Base-by-base conservation (phyloP, 2,329 filamentous ascomycete species). In the Claviceps humidiphila region DNA sequence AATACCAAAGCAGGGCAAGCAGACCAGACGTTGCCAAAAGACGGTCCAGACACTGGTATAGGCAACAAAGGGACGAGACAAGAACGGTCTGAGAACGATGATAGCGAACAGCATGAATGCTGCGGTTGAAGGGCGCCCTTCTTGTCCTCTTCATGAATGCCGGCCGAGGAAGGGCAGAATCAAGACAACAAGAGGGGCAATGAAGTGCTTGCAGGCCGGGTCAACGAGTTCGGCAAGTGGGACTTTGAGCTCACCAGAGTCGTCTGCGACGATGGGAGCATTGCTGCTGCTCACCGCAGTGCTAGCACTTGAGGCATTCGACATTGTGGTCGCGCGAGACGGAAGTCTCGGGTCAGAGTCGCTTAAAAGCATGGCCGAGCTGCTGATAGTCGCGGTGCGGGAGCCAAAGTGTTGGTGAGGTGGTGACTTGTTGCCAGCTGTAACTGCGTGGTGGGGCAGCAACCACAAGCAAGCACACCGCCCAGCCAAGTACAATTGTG, bases 341-440 rank as follows among this genome's bases (percentile, higher is more conserved):
- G 68, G 64, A 54, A 66, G 61, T 61, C 67, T 62, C 55, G 61
- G 59, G 53, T 62, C 67, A 55, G 66, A 65, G 57, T 71, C 66
- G 60, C 69, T 68, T 62, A 70, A 66, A 34, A 69, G 67, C 68
- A 71, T 69, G 63, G 60, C 61, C 64, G 51, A 44, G 39, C 16
- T 43, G 37, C 24, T 22, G 26, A 26, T 38, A 17, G 9, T 49
- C 46, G 46, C 42, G 38, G 22, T 20, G 34, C 14, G 34, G 37
- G 42, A 26, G 38, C 14, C 17, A 42, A 40, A 49, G 47, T 45
- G 40, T n/a, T 42, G 17, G 40, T 17, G 40, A 9, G 47, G 46
- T 16, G n/a, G 47, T 24, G 30, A 56, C 53, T 58, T 58, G 56
- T 48, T 39, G 50, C 49, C 52, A 39, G 34, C 49, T 34, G 44